These are phyloP conservation scores for Jamesozyma hellenica DNA, from an alignment of 805 yeast genomes.

Conservation along the genomic window DNA sequence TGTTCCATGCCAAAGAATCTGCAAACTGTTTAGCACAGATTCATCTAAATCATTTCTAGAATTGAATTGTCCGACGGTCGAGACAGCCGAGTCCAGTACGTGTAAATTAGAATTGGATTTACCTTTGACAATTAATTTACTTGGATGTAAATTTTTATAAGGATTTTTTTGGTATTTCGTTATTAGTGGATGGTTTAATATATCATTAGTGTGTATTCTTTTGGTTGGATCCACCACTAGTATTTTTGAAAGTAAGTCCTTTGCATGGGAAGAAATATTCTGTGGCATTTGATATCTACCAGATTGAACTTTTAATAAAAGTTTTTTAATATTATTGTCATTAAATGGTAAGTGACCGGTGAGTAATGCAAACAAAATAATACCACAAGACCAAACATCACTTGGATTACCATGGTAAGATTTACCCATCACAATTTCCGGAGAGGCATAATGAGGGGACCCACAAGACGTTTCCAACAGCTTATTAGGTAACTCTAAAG, in stretches of 20 bases:
- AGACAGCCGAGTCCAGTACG: slow-evolving; percentile 11
- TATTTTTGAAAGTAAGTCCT: slow-evolving; percentile 55
- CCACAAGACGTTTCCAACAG: slow-evolving; percentile 76
- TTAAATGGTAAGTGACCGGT: slow-evolving; percentile 80
- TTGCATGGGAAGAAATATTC: slow-evolving; percentile 53
- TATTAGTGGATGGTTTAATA: slow-evolving; percentile 69
- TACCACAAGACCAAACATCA: slow-evolving; percentile 86
- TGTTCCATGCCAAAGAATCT: slow-evolving; percentile 76
- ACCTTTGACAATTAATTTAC: slow-evolving; percentile 7
- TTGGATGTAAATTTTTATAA: slow-evolving; percentile 2
- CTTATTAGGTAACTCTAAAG: slow-evolving; percentile 61
- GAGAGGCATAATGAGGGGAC: slow-evolving; percentile 83
- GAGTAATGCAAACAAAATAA: slow-evolving; percentile 63
- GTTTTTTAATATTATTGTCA: slow-evolving; percentile 65
- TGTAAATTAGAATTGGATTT: slow-evolving; percentile 25
- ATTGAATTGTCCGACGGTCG: slow-evolving; percentile 14
- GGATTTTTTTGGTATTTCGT: slow-evolving; percentile 42
- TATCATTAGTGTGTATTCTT: slow-evolving; percentile 59
- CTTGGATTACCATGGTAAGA: slow-evolving; percentile 77
- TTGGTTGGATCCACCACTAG: slow-evolving; percentile 59
- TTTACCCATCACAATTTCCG: slow-evolving; percentile 72
- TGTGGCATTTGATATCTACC: slow-evolving; percentile 68
- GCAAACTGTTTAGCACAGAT: slow-evolving; percentile 65
- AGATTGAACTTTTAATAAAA: slow-evolving; percentile 64
- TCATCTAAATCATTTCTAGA: slow-evolving; percentile 47